phyloP scores from a whole-genome alignment of 208 protist species.

The Novymonas esmeraldas region DNA sequence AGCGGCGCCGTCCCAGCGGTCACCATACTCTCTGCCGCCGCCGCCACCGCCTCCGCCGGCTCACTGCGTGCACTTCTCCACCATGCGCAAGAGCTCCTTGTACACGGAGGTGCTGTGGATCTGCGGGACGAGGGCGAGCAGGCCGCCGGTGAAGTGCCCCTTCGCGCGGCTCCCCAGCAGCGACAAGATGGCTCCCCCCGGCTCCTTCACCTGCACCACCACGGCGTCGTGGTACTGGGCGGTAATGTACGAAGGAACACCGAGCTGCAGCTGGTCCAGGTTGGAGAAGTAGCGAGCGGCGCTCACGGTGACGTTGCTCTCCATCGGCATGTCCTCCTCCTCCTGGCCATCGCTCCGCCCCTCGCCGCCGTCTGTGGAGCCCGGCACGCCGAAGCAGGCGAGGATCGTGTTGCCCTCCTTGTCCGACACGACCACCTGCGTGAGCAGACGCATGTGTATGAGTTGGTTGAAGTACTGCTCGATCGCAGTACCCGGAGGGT shows the following conservation, averaged over 20 bases:
- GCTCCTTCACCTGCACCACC: slow-evolving; percentile 78
- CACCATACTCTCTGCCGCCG: not conserved
- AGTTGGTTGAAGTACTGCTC: slow-evolving; percentile 92
- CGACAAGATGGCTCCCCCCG: slow-evolving; percentile 54
- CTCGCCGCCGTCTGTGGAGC: slow-evolving; percentile 5
- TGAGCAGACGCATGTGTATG: slow-evolving; percentile 75
- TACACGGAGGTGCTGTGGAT: slow-evolving; percentile 40
- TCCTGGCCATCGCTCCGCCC: slow-evolving; percentile 23
- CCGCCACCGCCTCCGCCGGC: not conserved
- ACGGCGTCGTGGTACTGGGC: slow-evolving; percentile 86
- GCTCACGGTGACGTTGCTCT: slow-evolving; percentile 86
- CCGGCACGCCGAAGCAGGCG: slow-evolving; percentile 56
- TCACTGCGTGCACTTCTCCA: slow-evolving; percentile 34
- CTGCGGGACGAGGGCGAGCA: slow-evolving; percentile 75
- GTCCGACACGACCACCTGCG: slow-evolving; percentile 84
- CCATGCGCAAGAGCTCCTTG: slow-evolving; percentile 24
- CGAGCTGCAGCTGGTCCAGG: slow-evolving; percentile 76
- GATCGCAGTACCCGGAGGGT: slow-evolving; percentile 63
- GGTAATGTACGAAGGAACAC: slow-evolving; percentile 67
- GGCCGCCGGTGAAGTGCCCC: slow-evolving; percentile 77
- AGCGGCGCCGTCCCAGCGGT: not conserved
- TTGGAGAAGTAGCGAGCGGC: slow-evolving; percentile 79
- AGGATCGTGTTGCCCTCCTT: slow-evolving; percentile 80
- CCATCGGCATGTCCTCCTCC: slow-evolving; percentile 46
- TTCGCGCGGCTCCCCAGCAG: slow-evolving; percentile 79